phyloP scores from a whole-genome alignment of 352 stramenopile species.

The Phytophthora fragariae region DNA sequence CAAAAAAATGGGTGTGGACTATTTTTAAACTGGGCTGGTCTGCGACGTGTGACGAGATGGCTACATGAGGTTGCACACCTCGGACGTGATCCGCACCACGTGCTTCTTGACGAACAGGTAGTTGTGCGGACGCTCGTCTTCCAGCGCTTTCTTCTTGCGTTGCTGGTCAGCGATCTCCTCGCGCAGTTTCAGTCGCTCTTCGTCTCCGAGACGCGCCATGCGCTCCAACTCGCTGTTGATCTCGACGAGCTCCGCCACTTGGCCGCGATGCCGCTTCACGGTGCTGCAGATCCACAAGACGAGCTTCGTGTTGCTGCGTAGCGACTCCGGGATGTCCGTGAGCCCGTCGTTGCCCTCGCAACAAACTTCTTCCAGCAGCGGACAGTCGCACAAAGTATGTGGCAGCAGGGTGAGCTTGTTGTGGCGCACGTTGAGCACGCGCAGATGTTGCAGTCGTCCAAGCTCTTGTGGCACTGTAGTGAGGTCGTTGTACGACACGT shows the following conservation, averaged over 20 bases:
- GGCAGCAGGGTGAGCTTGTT: conserved; percentile 78
- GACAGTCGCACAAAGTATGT: conserved; percentile 79
- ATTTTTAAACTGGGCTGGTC: neutral
- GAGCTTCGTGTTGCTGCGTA: conserved; percentile 74
- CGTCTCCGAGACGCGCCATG: conserved; percentile 73
- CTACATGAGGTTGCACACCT: conserved; percentile 78
- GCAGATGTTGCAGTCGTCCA: conserved; percentile 57
- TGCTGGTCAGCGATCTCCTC: conserved; percentile 71
- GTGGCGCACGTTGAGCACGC: conserved; percentile 70
- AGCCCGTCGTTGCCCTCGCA: conserved; percentile 72
- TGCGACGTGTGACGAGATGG: conserved; percentile 45
- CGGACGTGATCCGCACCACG: conserved; percentile 54
- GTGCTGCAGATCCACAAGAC: conserved; percentile 84
- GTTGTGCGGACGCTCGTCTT: conserved; percentile 69
- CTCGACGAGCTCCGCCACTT: conserved; percentile 74
- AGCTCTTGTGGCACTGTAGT: conserved; percentile 59
- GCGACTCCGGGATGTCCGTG: conserved; percentile 66
- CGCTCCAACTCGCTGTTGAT: conserved; percentile 82
- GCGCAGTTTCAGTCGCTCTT: conserved; percentile 75
- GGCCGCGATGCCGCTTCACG: conserved; percentile 69
- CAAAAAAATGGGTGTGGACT: neutral
- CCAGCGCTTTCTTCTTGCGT: conserved; percentile 63
- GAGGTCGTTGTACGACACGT: conserved; percentile 76
- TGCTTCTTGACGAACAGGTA: conserved; percentile 81
- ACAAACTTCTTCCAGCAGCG: conserved; percentile 53